These are phyloP conservation scores for Hydnomerulius pinastri DNA, from an alignment of 768 basidiomycete species.

Conservation along the genomic window DNA sequence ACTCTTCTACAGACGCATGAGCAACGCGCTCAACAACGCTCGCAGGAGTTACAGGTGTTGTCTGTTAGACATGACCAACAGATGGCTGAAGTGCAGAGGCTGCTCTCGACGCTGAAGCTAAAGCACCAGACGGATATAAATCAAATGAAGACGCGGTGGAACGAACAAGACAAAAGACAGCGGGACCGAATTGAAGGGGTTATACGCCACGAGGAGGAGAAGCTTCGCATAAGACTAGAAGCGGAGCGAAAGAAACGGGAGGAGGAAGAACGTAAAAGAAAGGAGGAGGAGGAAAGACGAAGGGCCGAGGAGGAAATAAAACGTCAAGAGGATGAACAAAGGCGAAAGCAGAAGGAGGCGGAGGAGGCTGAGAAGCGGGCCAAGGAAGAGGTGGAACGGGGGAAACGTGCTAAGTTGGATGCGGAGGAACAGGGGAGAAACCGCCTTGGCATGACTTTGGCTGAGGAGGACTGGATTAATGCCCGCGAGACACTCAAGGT, in stretches of 20 bases:
- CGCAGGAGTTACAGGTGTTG: slow-evolving; percentile 30
- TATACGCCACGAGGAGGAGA: slow-evolving; percentile 67
- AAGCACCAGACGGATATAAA: slow-evolving; percentile 49
- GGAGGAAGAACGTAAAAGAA: slow-evolving; percentile 47
- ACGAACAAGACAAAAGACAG: slow-evolving; percentile 42
- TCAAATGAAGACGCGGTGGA: slow-evolving; percentile 46
- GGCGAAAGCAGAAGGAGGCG: slow-evolving; percentile 34
- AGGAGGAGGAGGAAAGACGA: slow-evolving; percentile 50
- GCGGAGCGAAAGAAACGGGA: slow-evolving; percentile 55
- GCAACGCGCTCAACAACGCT: slow-evolving; percentile 5
- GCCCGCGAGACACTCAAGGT: slow-evolving; percentile 60
- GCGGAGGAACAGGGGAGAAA: slow-evolving; percentile 43
- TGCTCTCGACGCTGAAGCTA: slow-evolving; percentile 45
- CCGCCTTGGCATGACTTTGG: slow-evolving; percentile 51
- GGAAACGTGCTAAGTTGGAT: slow-evolving; percentile 38
- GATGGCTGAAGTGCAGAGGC: slow-evolving; percentile 48
- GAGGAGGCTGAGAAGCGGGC: slow-evolving; percentile 32
- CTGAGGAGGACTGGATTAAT: slow-evolving; percentile 65
- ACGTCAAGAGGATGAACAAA: slow-evolving; percentile 44
- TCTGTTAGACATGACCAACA: slow-evolving; percentile 49
- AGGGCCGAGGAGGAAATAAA: slow-evolving; percentile 46
- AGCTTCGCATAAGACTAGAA: slow-evolving; percentile 50
- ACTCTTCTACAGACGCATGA: slow-evolving; percentile 20
- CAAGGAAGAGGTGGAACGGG: slow-evolving; percentile 36
- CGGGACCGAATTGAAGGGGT: slow-evolving; percentile 63